Evolutionary conservation across 495 filamentous ascomycete species (phyloP).

Genomic region (Penicillium coprophilum): DNA sequence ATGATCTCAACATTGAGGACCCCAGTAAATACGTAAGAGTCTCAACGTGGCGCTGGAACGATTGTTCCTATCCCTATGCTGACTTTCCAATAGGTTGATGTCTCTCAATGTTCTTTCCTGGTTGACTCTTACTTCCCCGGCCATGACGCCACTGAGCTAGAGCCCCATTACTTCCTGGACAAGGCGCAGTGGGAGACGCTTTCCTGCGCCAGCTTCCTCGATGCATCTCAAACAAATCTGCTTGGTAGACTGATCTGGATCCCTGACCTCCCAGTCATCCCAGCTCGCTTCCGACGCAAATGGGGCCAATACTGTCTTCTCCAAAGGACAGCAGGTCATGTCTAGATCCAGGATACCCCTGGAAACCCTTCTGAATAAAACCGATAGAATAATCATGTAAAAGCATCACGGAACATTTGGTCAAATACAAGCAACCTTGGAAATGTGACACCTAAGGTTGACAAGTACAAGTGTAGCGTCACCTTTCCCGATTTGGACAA

Average conservation of each 20-base stretch:
- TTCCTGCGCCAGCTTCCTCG: constrained; percentile 74
- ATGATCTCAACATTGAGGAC: constrained; percentile 89
- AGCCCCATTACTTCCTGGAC: constrained; percentile 75
- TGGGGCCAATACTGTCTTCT: constrained; percentile 87
- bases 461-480: constrained; percentile 6
- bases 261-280: constrained; percentile 70
- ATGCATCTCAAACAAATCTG: constrained; percentile 68
- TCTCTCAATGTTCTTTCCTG: constrained; percentile 75
- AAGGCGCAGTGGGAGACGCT: constrained; percentile 69
- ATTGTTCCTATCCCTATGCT: background rate
- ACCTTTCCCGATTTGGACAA: constrained; percentile 27
- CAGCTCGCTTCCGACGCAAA: constrained; percentile 63
- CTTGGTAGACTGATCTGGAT: constrained; percentile 83
- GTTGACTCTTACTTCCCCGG: constrained; percentile 82
- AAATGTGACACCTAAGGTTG: background rate
- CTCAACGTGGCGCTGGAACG: too few relatives aligned
- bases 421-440: background rate
- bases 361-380: background rate
- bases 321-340: constrained; percentile 37
- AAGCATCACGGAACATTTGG: background rate
- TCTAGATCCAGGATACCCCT: constrained; percentile 8
- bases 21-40: constrained; percentile 74
- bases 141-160: constrained; percentile 52
- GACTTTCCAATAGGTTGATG: constrained; percentile 54
- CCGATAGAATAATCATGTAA: background rate